Evolutionary conservation across 2,329 filamentous ascomycete genomes (phyloP).

Genomic region (Macroventuria anomochaeta): DNA sequence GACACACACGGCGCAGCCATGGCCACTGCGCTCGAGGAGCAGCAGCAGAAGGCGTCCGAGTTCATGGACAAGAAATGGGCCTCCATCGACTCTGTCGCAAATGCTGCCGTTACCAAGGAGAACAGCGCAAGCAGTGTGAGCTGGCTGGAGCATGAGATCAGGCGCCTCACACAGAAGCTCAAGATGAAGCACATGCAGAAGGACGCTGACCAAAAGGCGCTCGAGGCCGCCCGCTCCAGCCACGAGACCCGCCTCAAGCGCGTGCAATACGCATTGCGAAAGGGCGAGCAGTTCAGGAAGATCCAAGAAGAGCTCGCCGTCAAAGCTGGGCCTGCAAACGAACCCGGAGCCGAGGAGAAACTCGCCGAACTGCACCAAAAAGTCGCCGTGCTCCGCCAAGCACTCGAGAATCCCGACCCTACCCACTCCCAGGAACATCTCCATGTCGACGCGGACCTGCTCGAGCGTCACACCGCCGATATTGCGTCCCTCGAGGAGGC

Average conservation of each 20-base stretch:
- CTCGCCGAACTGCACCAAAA: constrained; percentile 24
- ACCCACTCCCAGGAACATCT: constrained; percentile 18
- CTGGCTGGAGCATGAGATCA: constrained; percentile 38
- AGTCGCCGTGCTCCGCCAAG: constrained; percentile 15
- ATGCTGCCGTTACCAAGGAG: constrained; percentile 21
- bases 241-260: constrained; percentile 32
- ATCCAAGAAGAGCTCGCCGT: constrained; percentile 22
- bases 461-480: constrained; percentile 20
- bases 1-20: constrained; percentile 44
- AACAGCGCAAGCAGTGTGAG: constrained; percentile 28
- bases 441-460: constrained; percentile 19
- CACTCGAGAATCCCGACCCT: constrained; percentile 26
- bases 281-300: constrained; percentile 32
- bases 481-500: constrained; percentile 30
- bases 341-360: constrained; percentile 27
- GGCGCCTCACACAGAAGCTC: constrained; percentile 31
- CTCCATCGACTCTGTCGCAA: constrained; percentile 30
- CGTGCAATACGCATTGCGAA: constrained; percentile 33
- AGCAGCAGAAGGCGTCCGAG: constrained; percentile 21
- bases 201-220: constrained; percentile 33
- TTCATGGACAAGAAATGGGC: constrained; percentile 35
- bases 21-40: constrained; percentile 22
- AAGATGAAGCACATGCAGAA: constrained; percentile 37
- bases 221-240: constrained; percentile 30
- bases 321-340: constrained; percentile 29